Conservation (phyloP, 208 protist genomes). For the Trypanosoma theileri region DNA sequence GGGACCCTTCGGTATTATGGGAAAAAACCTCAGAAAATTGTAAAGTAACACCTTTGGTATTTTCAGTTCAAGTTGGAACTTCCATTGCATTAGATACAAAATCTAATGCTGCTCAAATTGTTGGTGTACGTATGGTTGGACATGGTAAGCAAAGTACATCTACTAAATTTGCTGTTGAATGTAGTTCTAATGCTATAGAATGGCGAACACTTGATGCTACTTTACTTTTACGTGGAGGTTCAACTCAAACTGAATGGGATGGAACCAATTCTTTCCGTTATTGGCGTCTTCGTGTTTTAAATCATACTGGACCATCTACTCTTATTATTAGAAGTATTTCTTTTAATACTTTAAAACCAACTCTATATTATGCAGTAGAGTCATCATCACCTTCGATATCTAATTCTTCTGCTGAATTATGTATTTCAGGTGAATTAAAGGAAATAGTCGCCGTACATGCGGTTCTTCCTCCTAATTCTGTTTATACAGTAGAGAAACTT, state of each 20-base stretch:
- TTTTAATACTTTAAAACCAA: constrained; percentile 23
- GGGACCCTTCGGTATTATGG: constrained; percentile 19
- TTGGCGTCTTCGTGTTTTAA: constrained; percentile 53
- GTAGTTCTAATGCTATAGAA: constrained; percentile 38
- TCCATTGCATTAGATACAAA: constrained; percentile 35
- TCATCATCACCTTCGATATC: not conserved
- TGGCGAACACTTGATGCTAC: constrained; percentile 28
- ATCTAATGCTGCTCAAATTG: constrained; percentile 17
- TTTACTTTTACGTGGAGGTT: constrained; percentile 21
- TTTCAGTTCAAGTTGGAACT: constrained; percentile 21
- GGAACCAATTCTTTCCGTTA: constrained; percentile 29
- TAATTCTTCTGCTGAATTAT: constrained; percentile 1
- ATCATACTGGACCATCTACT: constrained; percentile 20
- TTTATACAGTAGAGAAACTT: constrained; percentile 71
- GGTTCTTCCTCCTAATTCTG: constrained; percentile 36
- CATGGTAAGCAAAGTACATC: constrained; percentile 10
- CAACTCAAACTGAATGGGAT: constrained; percentile 30
- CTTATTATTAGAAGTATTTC: constrained; percentile 19
- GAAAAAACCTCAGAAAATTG: constrained; percentile 7
- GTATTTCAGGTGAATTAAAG: constrained; percentile 9
- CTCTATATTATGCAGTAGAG: constrained; percentile 21
- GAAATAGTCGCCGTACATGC: constrained; percentile 52
- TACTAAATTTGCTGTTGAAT: constrained; percentile 47
- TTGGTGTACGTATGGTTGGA: constrained; percentile 30
- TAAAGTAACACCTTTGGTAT: constrained; percentile 21